A percentile compares a stretch with the other conserved stretches of the same genome.
These are phyloP conservation scores for Hypoxylon fragiforme DNA, from an alignment of 495 filamentous ascomycete species.

Conservation along the genomic window DNA sequence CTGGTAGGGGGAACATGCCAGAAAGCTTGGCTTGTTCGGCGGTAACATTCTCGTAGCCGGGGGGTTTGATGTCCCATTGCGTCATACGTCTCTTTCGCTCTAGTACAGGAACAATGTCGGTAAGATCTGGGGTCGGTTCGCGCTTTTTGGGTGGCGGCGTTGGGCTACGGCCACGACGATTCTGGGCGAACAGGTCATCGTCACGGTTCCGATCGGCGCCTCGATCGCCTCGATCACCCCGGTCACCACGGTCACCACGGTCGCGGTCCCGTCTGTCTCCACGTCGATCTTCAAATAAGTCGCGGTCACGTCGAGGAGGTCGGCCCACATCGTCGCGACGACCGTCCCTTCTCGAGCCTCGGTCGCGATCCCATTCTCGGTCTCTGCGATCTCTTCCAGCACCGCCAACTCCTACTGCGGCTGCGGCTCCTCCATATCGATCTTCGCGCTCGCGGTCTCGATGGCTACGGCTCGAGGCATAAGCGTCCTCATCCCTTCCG, in stretches of 20 bases:
- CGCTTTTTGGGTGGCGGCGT: slow-evolving; percentile 84
- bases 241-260: slow-evolving; percentile 31
- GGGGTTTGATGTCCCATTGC: slow-evolving; percentile 99
- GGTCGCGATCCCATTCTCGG: slow-evolving; percentile 73
- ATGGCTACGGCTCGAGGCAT: slow-evolving; percentile 88
- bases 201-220: slow-evolving; percentile 51
- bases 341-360: slow-evolving; percentile 58
- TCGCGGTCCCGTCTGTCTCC: slow-evolving; percentile 55
- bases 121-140: slow-evolving; percentile 94
- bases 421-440: slow-evolving; percentile 73
- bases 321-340: slow-evolving; percentile 67
- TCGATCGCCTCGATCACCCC: slow-evolving; percentile 17
- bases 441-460: slow-evolving; percentile 90
- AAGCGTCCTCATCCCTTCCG: slow-evolving; percentile 77
- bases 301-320: slow-evolving; percentile 61
- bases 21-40: slow-evolving; percentile 98
- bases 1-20: slow-evolving; percentile 98
- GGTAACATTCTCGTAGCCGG: slow-evolving; percentile 97
- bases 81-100: slow-evolving; percentile 88
- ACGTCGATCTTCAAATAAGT: slow-evolving; percentile 67
- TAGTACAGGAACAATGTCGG: slow-evolving; percentile 74
- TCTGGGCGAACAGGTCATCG: slow-evolving; percentile 56
- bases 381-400: slow-evolving; percentile 51
- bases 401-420: slow-evolving; percentile 55
- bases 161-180: slow-evolving; percentile 72